phyloP scores from a whole-genome alignment of 2,329 filamentous ascomycete species.

The Paracoccidioides lutzii region DNA sequence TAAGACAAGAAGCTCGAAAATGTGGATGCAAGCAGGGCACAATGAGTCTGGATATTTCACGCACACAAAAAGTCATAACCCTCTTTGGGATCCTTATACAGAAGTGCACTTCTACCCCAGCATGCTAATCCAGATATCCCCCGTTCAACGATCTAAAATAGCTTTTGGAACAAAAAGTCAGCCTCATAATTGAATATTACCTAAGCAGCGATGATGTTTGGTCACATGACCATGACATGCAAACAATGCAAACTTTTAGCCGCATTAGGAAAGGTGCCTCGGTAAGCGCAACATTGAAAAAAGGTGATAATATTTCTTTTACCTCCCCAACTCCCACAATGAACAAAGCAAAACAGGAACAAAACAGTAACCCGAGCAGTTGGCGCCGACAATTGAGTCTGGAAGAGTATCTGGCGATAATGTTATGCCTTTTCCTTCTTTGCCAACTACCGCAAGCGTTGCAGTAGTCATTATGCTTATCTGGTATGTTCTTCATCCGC shows the following conservation, averaged over 20 bases:
- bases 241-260: conserved; percentile 9
- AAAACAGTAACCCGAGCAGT: neutral
- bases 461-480: conserved; percentile 1
- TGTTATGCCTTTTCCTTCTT: neutral
- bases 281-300: conserved; percentile 25
- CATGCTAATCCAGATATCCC: no score
- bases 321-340: conserved; percentile 12
- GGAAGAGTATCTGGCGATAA: neutral
- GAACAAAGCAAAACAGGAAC: conserved; percentile 13
- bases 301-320: conserved; percentile 15
- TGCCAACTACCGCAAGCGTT: neutral
- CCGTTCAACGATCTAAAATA: no score
- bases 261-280: conserved; percentile 10
- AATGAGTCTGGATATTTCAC: neutral
- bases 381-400: neutral
- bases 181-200: no score
- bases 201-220: neutral
- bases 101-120: no score
- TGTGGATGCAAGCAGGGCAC: neutral
- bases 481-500: conserved; percentile 19
- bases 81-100: neutral
- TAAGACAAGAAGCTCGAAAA: no score
- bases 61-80: neutral
- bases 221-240: neutral
- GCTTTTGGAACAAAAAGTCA: no score